These are phyloP conservation scores for Aspergillus viridinutans DNA, from an alignment of 2,329 filamentous ascomycete genomes.

Conservation along the genomic window DNA sequence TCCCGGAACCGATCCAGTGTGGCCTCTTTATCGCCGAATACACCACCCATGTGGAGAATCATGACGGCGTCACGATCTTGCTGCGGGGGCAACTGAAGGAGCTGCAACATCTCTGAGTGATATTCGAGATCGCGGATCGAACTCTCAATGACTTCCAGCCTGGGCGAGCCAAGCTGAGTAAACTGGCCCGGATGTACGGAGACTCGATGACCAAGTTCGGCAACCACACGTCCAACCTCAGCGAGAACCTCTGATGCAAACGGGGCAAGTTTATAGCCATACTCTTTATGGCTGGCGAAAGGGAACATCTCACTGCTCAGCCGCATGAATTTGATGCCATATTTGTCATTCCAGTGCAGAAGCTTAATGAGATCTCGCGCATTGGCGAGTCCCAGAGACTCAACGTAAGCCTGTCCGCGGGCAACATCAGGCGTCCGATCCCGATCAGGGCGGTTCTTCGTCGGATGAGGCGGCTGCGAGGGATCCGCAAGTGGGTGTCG, in stretches of 20 bases:
- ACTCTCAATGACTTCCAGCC: conserved; percentile 69
- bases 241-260: conserved; percentile 76
- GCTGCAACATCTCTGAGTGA: conserved; percentile 76
- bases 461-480: conserved; percentile 70
- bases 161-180: conserved; percentile 83
- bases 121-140: conserved; percentile 81
- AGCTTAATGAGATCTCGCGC: conserved; percentile 79
- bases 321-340: conserved; percentile 86
- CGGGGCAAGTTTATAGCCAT: conserved; percentile 78
- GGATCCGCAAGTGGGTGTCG: conserved; percentile 75
- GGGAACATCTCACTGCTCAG: conserved; percentile 96
- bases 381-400: conserved; percentile 75
- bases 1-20: conserved; percentile 73
- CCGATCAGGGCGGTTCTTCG: conserved; percentile 81
- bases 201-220: conserved; percentile 74
- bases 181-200: conserved; percentile 92
- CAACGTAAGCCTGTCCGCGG: conserved; percentile 68
- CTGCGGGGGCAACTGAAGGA: conserved; percentile 73
- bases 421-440: conserved; percentile 61
- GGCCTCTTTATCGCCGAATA: conserved; percentile 79
- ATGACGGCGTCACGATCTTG: conserved; percentile 82
- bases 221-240: conserved; percentile 71
- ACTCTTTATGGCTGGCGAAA: conserved; percentile 81
- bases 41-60: conserved; percentile 89
- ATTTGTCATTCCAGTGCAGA: conserved; percentile 86